These are phyloP conservation scores for Coemansia sp. DNA, from an alignment of 192 early-diverging fungal species.

Conservation along the genomic window DNA sequence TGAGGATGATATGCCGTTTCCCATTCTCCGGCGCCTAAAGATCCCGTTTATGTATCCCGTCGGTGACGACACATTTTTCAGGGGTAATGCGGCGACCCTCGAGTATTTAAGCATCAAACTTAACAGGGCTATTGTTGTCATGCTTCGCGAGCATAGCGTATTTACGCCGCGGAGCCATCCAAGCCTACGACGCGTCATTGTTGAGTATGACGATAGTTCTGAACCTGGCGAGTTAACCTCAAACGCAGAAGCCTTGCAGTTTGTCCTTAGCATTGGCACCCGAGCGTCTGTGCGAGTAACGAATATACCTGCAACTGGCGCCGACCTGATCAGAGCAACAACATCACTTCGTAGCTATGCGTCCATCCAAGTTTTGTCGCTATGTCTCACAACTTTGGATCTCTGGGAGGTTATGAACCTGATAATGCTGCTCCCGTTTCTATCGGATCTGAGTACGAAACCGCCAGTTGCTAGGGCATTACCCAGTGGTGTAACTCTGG, in stretches of 20 bases:
- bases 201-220: too few relatives aligned
- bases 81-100: background rate
- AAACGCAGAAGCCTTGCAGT: background rate
- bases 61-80: background rate
- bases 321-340: background rate
- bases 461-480: background rate
- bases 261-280: background rate
- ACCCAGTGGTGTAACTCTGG: background rate
- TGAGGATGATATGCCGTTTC: background rate
- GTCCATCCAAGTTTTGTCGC: background rate
- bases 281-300: background rate
- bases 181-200: background rate
- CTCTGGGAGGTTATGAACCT: background rate
- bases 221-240: background rate
- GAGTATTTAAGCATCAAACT: background rate
- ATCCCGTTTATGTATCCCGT: background rate
- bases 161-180: background rate
- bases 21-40: background rate
- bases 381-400: background rate
- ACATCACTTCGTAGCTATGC: background rate
- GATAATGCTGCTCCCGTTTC: background rate
- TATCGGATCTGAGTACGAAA: background rate
- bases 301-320: background rate
- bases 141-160: background rate
- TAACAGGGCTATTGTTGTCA: too few relatives aligned